Conservation (phyloP, 257 asterid species). For the Echium plantagineum region DNA sequence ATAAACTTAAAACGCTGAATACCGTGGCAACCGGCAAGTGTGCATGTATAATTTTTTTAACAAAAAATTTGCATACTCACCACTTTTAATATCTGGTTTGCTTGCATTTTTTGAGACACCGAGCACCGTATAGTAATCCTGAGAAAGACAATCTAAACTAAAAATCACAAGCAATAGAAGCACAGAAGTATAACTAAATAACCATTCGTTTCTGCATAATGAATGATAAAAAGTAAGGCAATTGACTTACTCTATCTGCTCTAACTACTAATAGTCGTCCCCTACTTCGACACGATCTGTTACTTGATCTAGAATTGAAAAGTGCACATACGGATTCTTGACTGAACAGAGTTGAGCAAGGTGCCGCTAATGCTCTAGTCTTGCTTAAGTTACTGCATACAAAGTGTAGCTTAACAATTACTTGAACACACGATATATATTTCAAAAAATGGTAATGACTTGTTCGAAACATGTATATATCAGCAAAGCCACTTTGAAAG, state of each 20-base stretch:
- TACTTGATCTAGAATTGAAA: slow-evolving; percentile 34
- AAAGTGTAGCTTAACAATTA: slow-evolving; percentile 12
- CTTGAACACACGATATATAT: background rate
- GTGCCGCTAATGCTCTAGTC: slow-evolving; percentile 46
- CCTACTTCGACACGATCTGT: slow-evolving; percentile 35
- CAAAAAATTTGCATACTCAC: slow-evolving; percentile 28
- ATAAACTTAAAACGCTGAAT: background rate
- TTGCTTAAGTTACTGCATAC: slow-evolving; percentile 51
- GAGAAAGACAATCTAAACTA: slow-evolving; percentile 8
- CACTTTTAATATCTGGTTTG: slow-evolving; percentile 89
- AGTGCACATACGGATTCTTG: slow-evolving; percentile 49
- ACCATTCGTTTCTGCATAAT: background rate
- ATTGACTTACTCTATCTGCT: slow-evolving; percentile 63
- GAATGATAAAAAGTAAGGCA: background rate
- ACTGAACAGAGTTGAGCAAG: slow-evolving; percentile 45
- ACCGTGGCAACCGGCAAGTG: background rate
- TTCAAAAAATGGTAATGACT: too few species aligned
- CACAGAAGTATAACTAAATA: background rate
- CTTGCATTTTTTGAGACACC: slow-evolving; percentile 81
- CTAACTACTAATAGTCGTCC: slow-evolving; percentile 62
- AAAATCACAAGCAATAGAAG: slow-evolving; percentile 5
- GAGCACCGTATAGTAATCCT: slow-evolving; percentile 89
- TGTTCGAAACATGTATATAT: too few species aligned
- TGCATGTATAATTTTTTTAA: background rate
- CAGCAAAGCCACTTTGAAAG: background rate